phyloP scores from a whole-genome alignment of 345 rosid genomes.

The Arabidopsis arenosa region DNA sequence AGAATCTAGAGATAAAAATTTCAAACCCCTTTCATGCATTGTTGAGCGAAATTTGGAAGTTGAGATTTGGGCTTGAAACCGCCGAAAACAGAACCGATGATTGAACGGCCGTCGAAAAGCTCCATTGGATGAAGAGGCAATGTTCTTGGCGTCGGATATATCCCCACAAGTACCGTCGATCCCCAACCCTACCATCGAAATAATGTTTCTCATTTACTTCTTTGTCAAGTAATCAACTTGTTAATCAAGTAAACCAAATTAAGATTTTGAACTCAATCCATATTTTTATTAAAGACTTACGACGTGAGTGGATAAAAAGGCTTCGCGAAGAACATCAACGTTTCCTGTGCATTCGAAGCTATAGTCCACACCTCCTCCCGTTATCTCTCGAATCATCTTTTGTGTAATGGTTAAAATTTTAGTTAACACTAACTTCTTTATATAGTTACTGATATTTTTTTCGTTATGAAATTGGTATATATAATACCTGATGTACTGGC shows the following conservation, averaged over 20 bases:
- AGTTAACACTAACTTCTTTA: no score
- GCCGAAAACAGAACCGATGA: constrained; percentile 39
- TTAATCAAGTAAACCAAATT: neutral
- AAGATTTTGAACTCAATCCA: neutral
- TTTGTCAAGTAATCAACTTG: neutral
- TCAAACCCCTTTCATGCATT: constrained; percentile 44
- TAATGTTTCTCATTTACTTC: neutral
- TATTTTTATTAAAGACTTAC: neutral
- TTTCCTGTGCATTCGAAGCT: constrained; percentile 68
- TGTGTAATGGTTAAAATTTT: neutral
- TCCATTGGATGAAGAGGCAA: constrained; percentile 48
- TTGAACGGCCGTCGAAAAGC: constrained; percentile 41
- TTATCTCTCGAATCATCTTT: constrained; percentile 62
- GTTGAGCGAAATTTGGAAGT: constrained; percentile 37
- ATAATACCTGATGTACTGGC: constrained; percentile 43
- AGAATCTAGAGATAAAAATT: neutral
- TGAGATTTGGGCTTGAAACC: constrained; percentile 45
- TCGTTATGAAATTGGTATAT: neutral
- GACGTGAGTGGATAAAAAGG: constrained; percentile 62
- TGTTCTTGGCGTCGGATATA: constrained; percentile 41
- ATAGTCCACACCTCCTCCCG: constrained; percentile 67
- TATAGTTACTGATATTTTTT: neutral
- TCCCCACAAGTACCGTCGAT: constrained; percentile 40
- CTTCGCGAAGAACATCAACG: constrained; percentile 62
- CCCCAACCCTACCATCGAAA: constrained; percentile 40